These are phyloP conservation scores for Zoysia japonica DNA, from an alignment of 176 grass and related monocot genomes.

Conservation along the genomic window DNA sequence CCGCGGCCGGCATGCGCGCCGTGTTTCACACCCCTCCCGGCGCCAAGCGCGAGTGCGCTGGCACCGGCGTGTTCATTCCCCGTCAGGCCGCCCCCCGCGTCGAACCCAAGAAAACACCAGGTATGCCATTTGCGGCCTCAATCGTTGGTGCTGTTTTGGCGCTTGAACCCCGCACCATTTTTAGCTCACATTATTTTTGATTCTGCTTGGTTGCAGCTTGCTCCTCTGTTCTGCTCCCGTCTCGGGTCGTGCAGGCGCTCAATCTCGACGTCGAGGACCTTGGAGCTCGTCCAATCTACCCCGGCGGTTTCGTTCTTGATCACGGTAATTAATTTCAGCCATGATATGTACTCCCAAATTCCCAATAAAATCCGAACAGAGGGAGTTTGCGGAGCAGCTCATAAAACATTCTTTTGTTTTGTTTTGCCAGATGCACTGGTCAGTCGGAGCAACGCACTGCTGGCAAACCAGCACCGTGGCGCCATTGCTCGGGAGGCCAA, in stretches of 20 bases:
- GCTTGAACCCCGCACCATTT: neutral
- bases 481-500: slow-evolving; percentile 30
- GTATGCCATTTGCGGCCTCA: slow-evolving; percentile 22
- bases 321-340: slow-evolving; percentile 32
- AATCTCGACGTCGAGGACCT: slow-evolving; percentile 87
- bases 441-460: slow-evolving; percentile 57
- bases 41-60: slow-evolving; percentile 66
- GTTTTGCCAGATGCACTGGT: slow-evolving; percentile 54
- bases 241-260: slow-evolving; percentile 82
- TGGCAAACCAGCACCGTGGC: slow-evolving; percentile 15
- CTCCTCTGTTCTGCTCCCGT: slow-evolving; percentile 76
- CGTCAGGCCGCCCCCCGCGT: slow-evolving; percentile 43
- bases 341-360: no score
- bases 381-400: no score
- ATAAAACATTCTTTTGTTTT: neutral
- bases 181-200: neutral
- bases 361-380: no score
- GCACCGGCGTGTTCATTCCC: slow-evolving; percentile 91
- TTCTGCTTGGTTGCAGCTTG: slow-evolving; percentile 45
- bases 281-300: slow-evolving; percentile 53
- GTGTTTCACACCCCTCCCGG: slow-evolving; percentile 58
- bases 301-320: slow-evolving; percentile 62
- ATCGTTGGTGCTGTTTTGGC: neutral
- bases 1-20: slow-evolving; percentile 62
- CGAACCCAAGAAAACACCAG: slow-evolving; percentile 63